Evolutionary conservation across 495 filamentous ascomycete genomes (phyloP), one percentile per base, ranked within the genome.

Genomic region (Pyrenopolyporus hunteri): DNA sequence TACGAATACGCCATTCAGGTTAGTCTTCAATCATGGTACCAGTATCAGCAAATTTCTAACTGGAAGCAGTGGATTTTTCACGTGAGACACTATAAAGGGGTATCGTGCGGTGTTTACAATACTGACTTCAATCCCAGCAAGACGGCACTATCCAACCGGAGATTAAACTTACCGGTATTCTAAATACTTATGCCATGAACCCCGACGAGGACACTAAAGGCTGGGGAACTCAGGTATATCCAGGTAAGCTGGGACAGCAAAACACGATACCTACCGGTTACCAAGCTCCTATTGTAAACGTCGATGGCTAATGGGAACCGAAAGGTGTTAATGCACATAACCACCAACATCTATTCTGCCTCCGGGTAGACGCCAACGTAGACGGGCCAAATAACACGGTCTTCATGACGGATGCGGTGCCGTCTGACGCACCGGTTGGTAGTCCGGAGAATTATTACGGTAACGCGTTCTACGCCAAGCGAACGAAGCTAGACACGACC

Each of bases 311-410:
- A 51, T 22, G 26, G 8, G 5, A 42, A 2, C 42, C 52, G 57
- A 68, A n/a, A 54, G 72, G 76, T 3, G 76, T 82, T 48, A 76
- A 79, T 31, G 85, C 86, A 3, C 86, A 88, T 64, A 97, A 96
- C 77, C 93, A 98, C 76, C 91, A 98, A 75, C 93, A 98, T 72
- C 80, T 98, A 23, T 98, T 98, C 83, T 96, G 92, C 70, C 80
- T 98, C 17, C 90, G 93, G 9, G 74, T 97, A 19, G 91, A 98
- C 68, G 86, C 93, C 16, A 92, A 93, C 59, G 85, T 98, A 63
- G 93, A 97, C 69, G 93, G 93, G 0, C 85, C 86, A 1, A 78
- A 85, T 56, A 98, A 96, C 73, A 94, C 92, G 2, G 81, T 96
- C 47, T 92, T 91, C 79, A 84, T 93, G 74, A 85, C 88, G 17